Evolutionary conservation across 371 early-diverging fungal genomes (phyloP).

Genomic region (Smittium culicis): DNA sequence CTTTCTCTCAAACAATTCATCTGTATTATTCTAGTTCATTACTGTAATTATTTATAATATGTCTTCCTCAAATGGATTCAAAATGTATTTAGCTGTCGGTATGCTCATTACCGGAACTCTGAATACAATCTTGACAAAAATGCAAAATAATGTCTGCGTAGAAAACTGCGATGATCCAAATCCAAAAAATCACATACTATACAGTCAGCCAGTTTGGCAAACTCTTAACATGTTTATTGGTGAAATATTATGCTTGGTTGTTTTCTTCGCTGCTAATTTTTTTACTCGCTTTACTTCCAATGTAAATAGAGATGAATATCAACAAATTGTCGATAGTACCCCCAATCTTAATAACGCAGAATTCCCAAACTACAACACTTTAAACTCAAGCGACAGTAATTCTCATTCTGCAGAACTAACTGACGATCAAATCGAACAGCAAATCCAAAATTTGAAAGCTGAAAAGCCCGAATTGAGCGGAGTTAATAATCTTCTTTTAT

Average conservation of each 20-base stretch:
- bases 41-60: too few relatives aligned
- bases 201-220: slow-evolving; percentile 96
- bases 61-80: slow-evolving; percentile 19
- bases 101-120: slow-evolving; percentile 71
- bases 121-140: slow-evolving; percentile 71
- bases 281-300: background rate
- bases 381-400: slow-evolving; percentile 8
- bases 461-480: slow-evolving; percentile 37
- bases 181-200: slow-evolving; percentile 48
- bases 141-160: slow-evolving; percentile 80
- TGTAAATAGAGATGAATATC: slow-evolving; percentile 17
- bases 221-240: slow-evolving; percentile 93
- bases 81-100: slow-evolving; percentile 44
- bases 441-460: background rate
- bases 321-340: slow-evolving; percentile 12
- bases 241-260: slow-evolving; percentile 60
- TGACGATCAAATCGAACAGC: background rate
- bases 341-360: slow-evolving; percentile 6
- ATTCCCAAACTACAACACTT: background rate
- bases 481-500: slow-evolving; percentile 47
- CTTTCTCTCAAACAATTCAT: too few relatives aligned
- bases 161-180: slow-evolving; percentile 69
- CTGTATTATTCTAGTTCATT: too few relatives aligned
- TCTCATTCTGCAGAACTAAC: slow-evolving; percentile 13
- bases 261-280: slow-evolving; percentile 25